Conservation (phyloP, 2,329 filamentous ascomycete species). For the Apiospora arundinis region DNA sequence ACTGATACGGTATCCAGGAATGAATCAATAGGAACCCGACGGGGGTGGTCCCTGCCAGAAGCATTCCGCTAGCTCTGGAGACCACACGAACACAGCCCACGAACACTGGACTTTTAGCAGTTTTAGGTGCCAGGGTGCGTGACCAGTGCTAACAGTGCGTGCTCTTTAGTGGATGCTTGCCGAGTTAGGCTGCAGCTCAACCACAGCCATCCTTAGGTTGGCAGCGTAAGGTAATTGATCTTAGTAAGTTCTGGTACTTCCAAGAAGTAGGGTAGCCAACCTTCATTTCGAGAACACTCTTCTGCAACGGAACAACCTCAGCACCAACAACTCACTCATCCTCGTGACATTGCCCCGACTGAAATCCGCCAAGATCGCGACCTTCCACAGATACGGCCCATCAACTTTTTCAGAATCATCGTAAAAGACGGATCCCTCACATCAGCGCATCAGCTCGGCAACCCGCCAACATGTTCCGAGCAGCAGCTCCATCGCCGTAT, state of each 20-base stretch:
- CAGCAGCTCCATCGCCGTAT: constrained; percentile 60
- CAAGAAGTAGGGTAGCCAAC: neutral
- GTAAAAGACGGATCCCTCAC: neutral
- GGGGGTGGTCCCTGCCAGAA: too few species aligned
- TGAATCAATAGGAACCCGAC: too few species aligned
- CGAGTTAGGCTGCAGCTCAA: constrained; percentile 9
- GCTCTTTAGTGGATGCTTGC: neutral
- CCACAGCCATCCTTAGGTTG: constrained; percentile 3
- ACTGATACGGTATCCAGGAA: too few species aligned
- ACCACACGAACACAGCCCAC: neutral
- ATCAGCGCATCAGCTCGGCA: constrained; percentile 4
- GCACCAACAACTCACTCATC: neutral
- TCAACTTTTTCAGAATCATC: neutral
- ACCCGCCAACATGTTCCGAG: constrained; percentile 59
- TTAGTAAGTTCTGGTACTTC: constrained; percentile 5
- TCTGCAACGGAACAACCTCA: neutral
- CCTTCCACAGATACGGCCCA: neutral
- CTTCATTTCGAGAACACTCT: constrained; percentile 11
- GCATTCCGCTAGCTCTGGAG: too few species aligned
- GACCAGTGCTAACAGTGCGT: too few species aligned
- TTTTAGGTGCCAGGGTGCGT: too few species aligned
- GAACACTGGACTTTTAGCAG: neutral
- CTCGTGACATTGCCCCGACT: neutral
- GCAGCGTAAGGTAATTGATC: too few species aligned
- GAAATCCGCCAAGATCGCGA: neutral